phyloP scores from a whole-genome alignment of 306 rosid genomes.

The Cucurbita moschata region DNA sequence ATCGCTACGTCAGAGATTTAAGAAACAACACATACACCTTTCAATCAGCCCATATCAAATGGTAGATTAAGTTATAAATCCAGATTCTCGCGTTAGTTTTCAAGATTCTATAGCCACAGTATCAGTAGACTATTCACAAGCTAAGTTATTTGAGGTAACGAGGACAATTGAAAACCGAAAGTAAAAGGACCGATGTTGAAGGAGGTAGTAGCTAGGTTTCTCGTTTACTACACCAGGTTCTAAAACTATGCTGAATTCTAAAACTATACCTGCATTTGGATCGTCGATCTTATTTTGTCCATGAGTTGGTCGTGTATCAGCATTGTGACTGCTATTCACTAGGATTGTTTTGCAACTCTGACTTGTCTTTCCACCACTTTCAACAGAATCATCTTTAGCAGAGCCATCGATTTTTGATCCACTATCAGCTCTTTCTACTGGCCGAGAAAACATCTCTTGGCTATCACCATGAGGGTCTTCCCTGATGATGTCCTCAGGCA shows the following conservation, averaged over 20 bases:
- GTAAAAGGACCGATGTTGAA: conserved; percentile 8
- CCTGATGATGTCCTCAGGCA: conserved; percentile 69
- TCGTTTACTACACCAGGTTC: neutral
- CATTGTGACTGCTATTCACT: conserved; percentile 50
- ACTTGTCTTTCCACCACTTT: conserved; percentile 88
- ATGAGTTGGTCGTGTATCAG: conserved; percentile 39
- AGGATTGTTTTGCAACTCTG: conserved; percentile 47
- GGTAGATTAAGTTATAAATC: neutral
- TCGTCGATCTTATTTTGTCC: conserved; percentile 47
- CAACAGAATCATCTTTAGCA: conserved; percentile 90
- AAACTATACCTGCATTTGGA: conserved; percentile 64
- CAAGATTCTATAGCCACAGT: neutral
- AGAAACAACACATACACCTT: neutral
- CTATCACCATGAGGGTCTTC: conserved; percentile 88
- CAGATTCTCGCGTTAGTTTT: neutral
- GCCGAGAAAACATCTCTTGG: conserved; percentile 85
- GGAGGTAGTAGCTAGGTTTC: neutral
- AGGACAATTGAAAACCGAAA: neutral
- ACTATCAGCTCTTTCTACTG: conserved; percentile 88
- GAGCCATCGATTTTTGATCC: conserved; percentile 91
- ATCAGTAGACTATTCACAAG: neutral
- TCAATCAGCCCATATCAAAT: neutral
- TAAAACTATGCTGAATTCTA: conserved; percentile 22
- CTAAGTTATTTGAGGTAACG: neutral
- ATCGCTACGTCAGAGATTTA: neutral